Conservation (phyloP, 2,329 filamentous ascomycete genomes). For the Graphiopsis chlorocephala region DNA sequence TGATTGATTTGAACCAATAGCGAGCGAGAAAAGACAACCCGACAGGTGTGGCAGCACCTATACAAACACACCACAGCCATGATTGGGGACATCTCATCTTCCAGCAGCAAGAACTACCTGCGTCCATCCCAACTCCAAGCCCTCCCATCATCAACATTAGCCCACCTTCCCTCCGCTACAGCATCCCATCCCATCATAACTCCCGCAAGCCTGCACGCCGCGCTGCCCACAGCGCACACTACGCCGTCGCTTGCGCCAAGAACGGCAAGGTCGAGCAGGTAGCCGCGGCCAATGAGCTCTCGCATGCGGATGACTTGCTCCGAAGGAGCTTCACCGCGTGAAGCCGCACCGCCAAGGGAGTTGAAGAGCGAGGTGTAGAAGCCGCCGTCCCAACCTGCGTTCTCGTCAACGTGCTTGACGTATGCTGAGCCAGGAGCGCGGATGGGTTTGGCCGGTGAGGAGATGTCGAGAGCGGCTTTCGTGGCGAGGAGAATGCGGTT, state of each 20-base stretch:
- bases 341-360: constrained; percentile 58
- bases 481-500: constrained; percentile 73
- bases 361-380: constrained; percentile 82
- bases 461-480: constrained; percentile 51
- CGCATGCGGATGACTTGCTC: constrained; percentile 62
- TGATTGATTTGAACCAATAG: background rate
- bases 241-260: constrained; percentile 67
- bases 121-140: constrained; percentile 35
- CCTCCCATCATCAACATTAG: constrained; percentile 70
- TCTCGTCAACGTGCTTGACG: constrained; percentile 68
- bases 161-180: constrained; percentile 62
- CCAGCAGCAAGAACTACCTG: background rate
- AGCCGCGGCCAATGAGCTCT: constrained; percentile 74
- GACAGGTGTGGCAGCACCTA: background rate
- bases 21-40: background rate
- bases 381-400: constrained; percentile 82
- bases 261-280: constrained; percentile 76
- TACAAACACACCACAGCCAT: background rate
- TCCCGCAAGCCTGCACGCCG: constrained; percentile 66
- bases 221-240: constrained; percentile 71
- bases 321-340: constrained; percentile 19
- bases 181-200: constrained; percentile 87
- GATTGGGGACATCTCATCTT: background rate
- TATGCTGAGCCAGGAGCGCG: constrained; percentile 50
- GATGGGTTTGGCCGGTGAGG: constrained; percentile 26